Conservation (phyloP, 768 basidiomycete genomes). For the Tricholomella constricta region DNA sequence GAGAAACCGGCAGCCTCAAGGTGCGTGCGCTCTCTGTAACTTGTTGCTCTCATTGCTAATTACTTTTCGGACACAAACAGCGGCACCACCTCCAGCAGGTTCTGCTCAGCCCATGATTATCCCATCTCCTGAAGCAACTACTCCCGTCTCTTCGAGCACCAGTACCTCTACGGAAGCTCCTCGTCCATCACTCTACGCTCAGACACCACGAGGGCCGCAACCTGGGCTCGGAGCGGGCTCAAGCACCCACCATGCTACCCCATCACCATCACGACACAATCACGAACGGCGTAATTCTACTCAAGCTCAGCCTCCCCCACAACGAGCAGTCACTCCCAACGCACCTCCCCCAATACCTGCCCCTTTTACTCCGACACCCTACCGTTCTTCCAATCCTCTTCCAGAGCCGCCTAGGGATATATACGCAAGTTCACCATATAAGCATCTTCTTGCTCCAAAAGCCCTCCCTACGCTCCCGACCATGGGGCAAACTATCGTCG, state of each 20-base stretch:
- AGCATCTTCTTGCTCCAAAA: constrained; percentile 53
- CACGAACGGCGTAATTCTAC: constrained; percentile 1
- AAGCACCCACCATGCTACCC: neutral
- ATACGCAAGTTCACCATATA: constrained; percentile 60
- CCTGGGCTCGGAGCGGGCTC: neutral
- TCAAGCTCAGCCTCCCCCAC: neutral
- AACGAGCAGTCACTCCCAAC: neutral
- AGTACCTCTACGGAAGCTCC: neutral
- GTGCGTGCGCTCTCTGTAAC: neutral
- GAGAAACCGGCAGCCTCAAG: neutral
- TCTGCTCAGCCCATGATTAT: neutral
- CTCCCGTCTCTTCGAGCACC: neutral
- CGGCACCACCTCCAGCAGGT: neutral
- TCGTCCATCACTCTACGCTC: neutral
- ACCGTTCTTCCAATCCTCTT: constrained; percentile 51
- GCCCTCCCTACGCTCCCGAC: constrained; percentile 42
- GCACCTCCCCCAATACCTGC: neutral
- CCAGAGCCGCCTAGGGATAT: constrained; percentile 64
- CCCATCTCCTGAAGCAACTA: neutral
- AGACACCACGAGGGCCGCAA: neutral
- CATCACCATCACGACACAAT: neutral
- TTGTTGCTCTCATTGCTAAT: neutral
- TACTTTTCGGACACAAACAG: neutral
- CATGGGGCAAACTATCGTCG: constrained; percentile 27
- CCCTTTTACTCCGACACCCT: neutral